Evolutionary conservation across 768 basidiomycete species (phyloP), one percentile per base, ranked within the genome.

Genomic region (Podaxis rugospora): DNA sequence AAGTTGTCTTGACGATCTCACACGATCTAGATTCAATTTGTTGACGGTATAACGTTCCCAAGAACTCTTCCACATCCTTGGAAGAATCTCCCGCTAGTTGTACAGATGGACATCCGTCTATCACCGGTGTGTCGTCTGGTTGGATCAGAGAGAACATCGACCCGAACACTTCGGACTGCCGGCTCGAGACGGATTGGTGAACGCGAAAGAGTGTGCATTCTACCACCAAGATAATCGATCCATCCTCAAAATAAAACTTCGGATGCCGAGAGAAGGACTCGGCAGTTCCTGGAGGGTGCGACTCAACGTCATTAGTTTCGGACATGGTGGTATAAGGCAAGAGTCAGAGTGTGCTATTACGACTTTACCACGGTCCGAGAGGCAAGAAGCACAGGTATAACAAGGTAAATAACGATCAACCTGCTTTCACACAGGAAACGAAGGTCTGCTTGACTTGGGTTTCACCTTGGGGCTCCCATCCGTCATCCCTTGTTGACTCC

Each of bases 111-210:
- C 76, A 77, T n/a, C 74, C 76, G 36, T 78, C 74, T 28, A 76
- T 66, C 3, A 44, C 57, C 0, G 77, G 76, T 14, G 63, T 49
- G 18, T 67, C 61, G 6, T 69, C 51, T 1, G 78, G 76, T 62
- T 78, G 77, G 2, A 76, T 76, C 3, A 77, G 62, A 9, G 70
- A 70, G 66, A 75, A 77, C 66, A 78, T 73, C 32, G 69, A 74
- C 28, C 66, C 69, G 62, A 79, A 79, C 37, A 79, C 70, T 4
- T 76, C 75, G 2, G 76, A 78, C 40, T 78, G 75, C 40, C 73
- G 67, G n/a, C 71, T 68, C 13, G 78, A 69, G 37, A 79, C 68
- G 3, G 76, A 72, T 60, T 77, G 71, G 63, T 78, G 76, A 18
- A 78, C 64, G 3, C 73, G 69, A 58, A 78, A 73, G 6, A 72